Percentiles rank a stretch among this genome's conserved stretches.
Evolutionary conservation across 306 rosid species (phyloP).

Genomic region (Quercus mongolica): DNA sequence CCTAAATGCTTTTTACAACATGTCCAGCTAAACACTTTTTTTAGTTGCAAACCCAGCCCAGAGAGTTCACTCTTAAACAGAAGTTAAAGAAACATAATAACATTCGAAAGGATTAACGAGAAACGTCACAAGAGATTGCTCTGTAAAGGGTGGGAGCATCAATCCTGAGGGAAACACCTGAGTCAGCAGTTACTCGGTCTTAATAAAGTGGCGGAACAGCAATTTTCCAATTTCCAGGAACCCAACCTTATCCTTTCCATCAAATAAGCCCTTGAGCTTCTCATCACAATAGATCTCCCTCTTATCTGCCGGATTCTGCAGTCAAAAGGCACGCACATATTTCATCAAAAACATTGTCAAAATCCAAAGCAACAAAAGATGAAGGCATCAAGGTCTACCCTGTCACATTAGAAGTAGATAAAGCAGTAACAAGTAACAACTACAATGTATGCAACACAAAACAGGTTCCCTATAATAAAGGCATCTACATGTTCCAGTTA

Average conservation of each 20-base stretch:
- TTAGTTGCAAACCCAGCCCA: not conserved
- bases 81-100: not conserved
- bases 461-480: not conserved
- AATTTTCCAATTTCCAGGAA: conserved; percentile 41
- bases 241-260: conserved; percentile 37
- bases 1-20: conserved; percentile 2
- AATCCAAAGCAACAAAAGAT: not conserved
- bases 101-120: not conserved
- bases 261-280: conserved; percentile 42
- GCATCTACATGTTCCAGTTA: not conserved
- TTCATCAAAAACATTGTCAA: not conserved
- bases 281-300: conserved; percentile 45
- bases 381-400: not conserved
- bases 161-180: not conserved
- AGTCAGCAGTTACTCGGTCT: conserved; percentile 17
- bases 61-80: not conserved
- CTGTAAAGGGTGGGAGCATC: not conserved
- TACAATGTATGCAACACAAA: not conserved
- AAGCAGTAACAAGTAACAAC: not conserved
- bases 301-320: conserved; percentile 46
- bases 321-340: not conserved
- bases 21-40: not conserved
- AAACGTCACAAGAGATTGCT: not conserved
- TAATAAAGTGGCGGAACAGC: conserved; percentile 35
- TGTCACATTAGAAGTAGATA: not conserved